Evolutionary conservation across 257 asterid species (phyloP), one percentile per base, ranked within the genome.

Genomic region (Echites panduratus): DNA sequence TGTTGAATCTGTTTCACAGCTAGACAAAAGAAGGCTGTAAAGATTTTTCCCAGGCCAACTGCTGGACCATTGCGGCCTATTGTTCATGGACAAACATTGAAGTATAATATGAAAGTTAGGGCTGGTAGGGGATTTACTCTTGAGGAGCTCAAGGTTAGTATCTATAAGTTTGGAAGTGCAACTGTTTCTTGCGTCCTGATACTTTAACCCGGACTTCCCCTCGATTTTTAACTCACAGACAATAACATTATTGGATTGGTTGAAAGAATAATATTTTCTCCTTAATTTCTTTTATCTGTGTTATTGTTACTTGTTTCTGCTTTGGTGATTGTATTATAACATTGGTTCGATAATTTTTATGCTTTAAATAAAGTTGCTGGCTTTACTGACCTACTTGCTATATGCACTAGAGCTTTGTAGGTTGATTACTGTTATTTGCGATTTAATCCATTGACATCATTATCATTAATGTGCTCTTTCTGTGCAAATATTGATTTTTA

Each of bases 81-180:
- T 70, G 84, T 80, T 45, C 84, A 80, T 70, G 84, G 84, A 45
- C 78, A 76, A n/a, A 80, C 81, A 29, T 41, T 77, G 52, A 80
- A 77, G 75, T 80, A 76, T 67, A 80, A 73, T 24, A 80, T 80
- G 81, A 80, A 80, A 80, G 76, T 77, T 73, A 75, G 81, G 70
- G 84, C 84, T 57, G 81, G 84, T 7, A 80, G 81, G 57, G 84
- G 81, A 17, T 77, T 80, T 27, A 54, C 82, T 66, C 77, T 80
- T 72, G 84, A 76, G 65, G 80, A 76, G 59, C 80, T 76, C 12
- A 80, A 80, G 76, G 81, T 72, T 16, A 17, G 68, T 10, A 43
- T 29, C 19, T 35, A 66, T 63, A 19, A 57, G 69, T 38, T 22
- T 4, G 4, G 0, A 11, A 22, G 9, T 38, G 7, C 68, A 38